Base-by-base conservation (phyloP, 2,329 filamentous ascomycete species). In the Monosporascus ibericus region DNA sequence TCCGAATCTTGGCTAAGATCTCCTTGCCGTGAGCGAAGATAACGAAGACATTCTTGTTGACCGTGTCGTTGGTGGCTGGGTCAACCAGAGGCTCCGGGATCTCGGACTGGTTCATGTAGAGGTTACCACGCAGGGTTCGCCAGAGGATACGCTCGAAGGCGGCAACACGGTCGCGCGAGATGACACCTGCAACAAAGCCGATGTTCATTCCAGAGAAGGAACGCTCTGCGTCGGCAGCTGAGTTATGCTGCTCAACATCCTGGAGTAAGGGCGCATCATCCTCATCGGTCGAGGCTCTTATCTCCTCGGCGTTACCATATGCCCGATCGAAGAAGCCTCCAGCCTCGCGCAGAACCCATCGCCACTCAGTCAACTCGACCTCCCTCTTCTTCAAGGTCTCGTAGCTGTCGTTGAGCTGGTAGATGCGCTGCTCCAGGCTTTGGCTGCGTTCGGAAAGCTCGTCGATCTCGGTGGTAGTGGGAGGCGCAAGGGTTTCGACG, bases 81-180 rank as follows among this genome's bases (percentile, higher is more conserved):
- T 99, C 90, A 68, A 96, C 80, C 62, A 99, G 87, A 38, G 90
- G 85, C 70, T 99, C 92, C 7, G 91, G 86, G 57, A 99, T 99
- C 78, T 99, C 94, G 40, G 92, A 92, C 77, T 99, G 95, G 74
- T 99, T 99, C 94, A 99, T 99, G 80, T 97, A 99, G 58, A 99
- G 77, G 72, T 99, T 99, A 65, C 94, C 94, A 70, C 94, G 90
- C 42, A 99, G 83, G 0, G 95, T 96, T 65, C 94, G 85, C 94
- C 94, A 99, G 49, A 99, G 79, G 62, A 99, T 99, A 54, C 94
- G 87, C 75, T 99, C 95, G 68, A 99, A 99, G 25, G 92, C 89
- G 15, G 87, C 92, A 55, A 99, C 92, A 48, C 92, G 86, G 67
- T 97, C 92, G 51, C 94, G 85, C 38, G 89, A 84, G 63, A 99